Percentiles rank a stretch among this genome's conserved stretches.
Evolutionary conservation across 805 yeast species (phyloP).

Genomic region (Candida sithepensis): DNA sequence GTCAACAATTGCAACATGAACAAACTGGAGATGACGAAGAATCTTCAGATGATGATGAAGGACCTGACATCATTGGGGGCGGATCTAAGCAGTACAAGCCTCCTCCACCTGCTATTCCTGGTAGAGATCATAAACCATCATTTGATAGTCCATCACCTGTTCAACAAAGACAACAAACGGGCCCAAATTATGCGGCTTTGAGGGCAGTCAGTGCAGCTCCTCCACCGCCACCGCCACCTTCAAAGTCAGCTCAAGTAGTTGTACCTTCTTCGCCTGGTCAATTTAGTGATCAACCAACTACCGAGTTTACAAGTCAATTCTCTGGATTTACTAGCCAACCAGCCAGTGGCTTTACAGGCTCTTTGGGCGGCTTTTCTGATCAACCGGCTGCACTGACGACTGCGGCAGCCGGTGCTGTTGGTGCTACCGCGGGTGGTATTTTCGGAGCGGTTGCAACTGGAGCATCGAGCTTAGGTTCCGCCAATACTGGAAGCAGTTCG

Average conservation of each 20-base stretch:
- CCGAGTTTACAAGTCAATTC: slow-evolving; percentile 6
- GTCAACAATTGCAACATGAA: slow-evolving; percentile 57
- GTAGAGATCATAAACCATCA: slow-evolving; percentile 33
- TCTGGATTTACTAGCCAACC: slow-evolving; percentile 10
- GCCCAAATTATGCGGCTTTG: slow-evolving; percentile 48
- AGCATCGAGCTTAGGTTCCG: neutral
- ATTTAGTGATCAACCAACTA: slow-evolving; percentile 5
- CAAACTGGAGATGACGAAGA: slow-evolving; percentile 22
- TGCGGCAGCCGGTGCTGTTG: neutral
- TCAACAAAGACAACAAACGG: slow-evolving; percentile 12
- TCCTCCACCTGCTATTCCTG: slow-evolving; percentile 33
- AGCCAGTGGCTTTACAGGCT: slow-evolving; percentile 10
- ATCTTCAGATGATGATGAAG: slow-evolving; percentile 37
- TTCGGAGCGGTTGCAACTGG: too few species aligned
- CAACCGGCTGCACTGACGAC: slow-evolving; percentile 2
- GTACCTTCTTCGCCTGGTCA: neutral
- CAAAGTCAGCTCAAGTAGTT: neutral
- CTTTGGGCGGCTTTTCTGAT: neutral
- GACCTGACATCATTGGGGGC: slow-evolving; percentile 31
- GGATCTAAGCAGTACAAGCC: slow-evolving; percentile 15
- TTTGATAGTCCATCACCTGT: slow-evolving; percentile 21
- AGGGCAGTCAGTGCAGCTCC: slow-evolving; percentile 12
- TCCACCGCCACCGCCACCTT: neutral
- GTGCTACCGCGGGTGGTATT: too few species aligned
- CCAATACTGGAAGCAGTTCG: neutral